Evolutionary conservation across 805 yeast genomes (phyloP), one percentile per base, ranked within the genome.

Genomic region (Debaryomyces tyrocola): DNA sequence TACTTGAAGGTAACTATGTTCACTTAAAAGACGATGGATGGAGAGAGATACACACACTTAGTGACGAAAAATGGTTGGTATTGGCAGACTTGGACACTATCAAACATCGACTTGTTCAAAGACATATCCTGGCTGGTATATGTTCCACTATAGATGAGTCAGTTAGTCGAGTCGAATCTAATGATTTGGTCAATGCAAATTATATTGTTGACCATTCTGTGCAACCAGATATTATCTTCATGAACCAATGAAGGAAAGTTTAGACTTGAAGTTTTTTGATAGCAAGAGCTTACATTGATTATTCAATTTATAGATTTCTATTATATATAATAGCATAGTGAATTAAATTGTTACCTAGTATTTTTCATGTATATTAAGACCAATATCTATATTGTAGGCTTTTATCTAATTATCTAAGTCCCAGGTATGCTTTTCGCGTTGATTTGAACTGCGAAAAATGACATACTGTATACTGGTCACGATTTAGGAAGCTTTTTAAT

Each of bases 1-100:
- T 88, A 2, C 55, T 86, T 38, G 96, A 88, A 58, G 96, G 96
- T 0, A 67, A 83, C 36, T 88, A 88, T 59, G 65, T 88, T 11
- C 72, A 83, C 39, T 65, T 86, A 39, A 54, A 75, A 27, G 73
- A 75, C 28, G 78, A 73, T 33, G 80, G 80, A 9, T 87, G 95
- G 92, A 41, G 55, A 39, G 59, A 62, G 12, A 74, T 84, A 17
- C 58, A 71, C 2, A 44, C 53, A 11, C 49, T 64, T 14, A 66
- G 66, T 8, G 59, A 64, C 38, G 71, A 78, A 39, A 59, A 68
- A 20, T 78, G 79, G 78, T 71, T 74, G 48, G 73, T 85, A 6
- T 60, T 69, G 9, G 73, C 78, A 5, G 76, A 73, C 24, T 69
- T 63, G 17, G 64, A 58, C 0, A 58, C 63, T 6, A 79, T 83